A percentile compares a stretch with the other conserved stretches of the same genome.
phyloP scores from a whole-genome alignment of 2,329 filamentous ascomycete species.

The Neonectria faginata region DNA sequence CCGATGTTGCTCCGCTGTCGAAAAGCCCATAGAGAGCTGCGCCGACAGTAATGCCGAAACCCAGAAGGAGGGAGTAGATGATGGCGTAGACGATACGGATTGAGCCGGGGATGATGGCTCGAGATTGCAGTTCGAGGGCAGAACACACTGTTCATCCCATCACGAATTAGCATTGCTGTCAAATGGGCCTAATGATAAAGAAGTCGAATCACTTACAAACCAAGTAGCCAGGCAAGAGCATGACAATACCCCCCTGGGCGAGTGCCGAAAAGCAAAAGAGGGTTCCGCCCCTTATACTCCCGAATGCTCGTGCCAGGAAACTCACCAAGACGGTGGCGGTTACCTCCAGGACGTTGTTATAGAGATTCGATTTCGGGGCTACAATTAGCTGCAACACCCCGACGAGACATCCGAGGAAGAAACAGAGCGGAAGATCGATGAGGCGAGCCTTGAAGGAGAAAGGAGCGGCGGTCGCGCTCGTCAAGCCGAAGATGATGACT shows the following conservation, averaged over 20 bases:
- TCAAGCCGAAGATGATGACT: constrained; percentile 77
- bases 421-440: constrained; percentile 79
- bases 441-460: constrained; percentile 79
- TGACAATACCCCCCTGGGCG: constrained; percentile 72
- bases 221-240: constrained; percentile 74
- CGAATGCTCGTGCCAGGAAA: constrained; percentile 72
- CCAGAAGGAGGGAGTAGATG: constrained; percentile 78
- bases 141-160: constrained; percentile 51
- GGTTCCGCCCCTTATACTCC: constrained; percentile 63
- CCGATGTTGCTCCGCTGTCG: constrained; percentile 63
- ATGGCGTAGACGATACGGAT: constrained; percentile 81
- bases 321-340: constrained; percentile 70
- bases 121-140: constrained; percentile 74
- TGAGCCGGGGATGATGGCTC: constrained; percentile 76
- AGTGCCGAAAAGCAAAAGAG: constrained; percentile 75
- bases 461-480: constrained; percentile 77
- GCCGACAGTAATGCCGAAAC: constrained; percentile 78
- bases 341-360: constrained; percentile 75
- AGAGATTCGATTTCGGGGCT: constrained; percentile 75
- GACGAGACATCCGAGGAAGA: constrained; percentile 76
- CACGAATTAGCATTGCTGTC: not conserved
- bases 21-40: constrained; percentile 72
- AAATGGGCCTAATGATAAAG: too few species aligned
- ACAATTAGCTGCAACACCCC: constrained; percentile 78
- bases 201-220: constrained; percentile 57